Percentiles rank a stretch among this genome's conserved stretches.
phyloP scores from a whole-genome alignment of 2,329 filamentous ascomycete genomes.

The Hymenoscyphus repandus region DNA sequence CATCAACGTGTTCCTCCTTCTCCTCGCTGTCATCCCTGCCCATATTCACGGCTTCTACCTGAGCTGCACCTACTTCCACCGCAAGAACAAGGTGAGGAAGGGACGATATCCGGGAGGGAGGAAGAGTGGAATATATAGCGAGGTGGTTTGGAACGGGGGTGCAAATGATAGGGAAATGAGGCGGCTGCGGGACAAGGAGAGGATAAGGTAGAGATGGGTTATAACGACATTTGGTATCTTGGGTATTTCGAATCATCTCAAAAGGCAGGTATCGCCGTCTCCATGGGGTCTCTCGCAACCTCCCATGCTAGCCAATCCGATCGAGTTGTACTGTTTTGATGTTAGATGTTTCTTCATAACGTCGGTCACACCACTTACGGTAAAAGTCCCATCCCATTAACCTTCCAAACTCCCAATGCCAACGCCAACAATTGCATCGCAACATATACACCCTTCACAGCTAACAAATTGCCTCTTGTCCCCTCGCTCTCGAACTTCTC shows the following conservation, averaged over 20 bases:
- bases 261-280: constrained; percentile 32
- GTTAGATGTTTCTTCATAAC: constrained; percentile 25
- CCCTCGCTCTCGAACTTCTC: constrained; percentile 81
- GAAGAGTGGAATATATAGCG: constrained; percentile 67
- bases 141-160: constrained; percentile 63
- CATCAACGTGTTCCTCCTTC: constrained; percentile 22
- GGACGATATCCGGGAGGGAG: constrained; percentile 48
- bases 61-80: constrained; percentile 76
- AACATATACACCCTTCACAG: constrained; percentile 84
- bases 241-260: constrained; percentile 12
- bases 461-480: constrained; percentile 66
- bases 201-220: background rate
- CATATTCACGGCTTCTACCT: constrained; percentile 31
- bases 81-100: constrained; percentile 49
- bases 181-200: background rate
- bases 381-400: constrained; percentile 91
- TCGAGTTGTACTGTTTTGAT: constrained; percentile 67
- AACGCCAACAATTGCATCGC: constrained; percentile 80
- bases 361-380: constrained; percentile 56
- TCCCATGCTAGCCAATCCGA: constrained; percentile 99
- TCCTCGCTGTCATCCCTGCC: constrained; percentile 24
- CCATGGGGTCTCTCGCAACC: constrained; percentile 30
- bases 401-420: constrained; percentile 88
- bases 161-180: constrained; percentile 9
- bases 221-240: too few relatives aligned